These are phyloP conservation scores for Syncephalastrum monosporum DNA, from an alignment of 371 early-diverging fungal genomes.

Conservation along the genomic window DNA sequence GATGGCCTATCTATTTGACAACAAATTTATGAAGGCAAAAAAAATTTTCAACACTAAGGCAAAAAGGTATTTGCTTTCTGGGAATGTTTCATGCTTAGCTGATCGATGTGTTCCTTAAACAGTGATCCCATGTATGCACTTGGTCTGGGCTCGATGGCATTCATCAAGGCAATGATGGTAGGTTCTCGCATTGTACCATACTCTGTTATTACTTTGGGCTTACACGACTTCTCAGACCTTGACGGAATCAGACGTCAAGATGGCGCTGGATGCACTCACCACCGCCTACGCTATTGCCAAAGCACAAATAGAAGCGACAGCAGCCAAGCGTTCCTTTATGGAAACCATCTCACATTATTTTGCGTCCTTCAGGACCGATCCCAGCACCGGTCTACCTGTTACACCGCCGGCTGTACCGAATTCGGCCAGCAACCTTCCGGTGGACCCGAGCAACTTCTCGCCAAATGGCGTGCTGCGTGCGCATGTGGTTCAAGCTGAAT, in stretches of 20 bases:
- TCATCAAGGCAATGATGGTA: conserved; percentile 29
- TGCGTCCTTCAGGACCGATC: conserved; percentile 11
- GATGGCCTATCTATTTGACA: conserved; percentile 42
- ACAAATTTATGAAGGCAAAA: conserved; percentile 47
- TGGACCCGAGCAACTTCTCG: conserved; percentile 20
- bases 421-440: background rate
- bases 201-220: too few species aligned
- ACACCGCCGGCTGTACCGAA: conserved; percentile 13
- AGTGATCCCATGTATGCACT: conserved; percentile 39
- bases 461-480: conserved; percentile 56
- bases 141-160: conserved; percentile 30
- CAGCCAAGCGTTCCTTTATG: conserved; percentile 29
- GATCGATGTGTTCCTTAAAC: background rate
- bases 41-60: conserved; percentile 18
- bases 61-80: conserved; percentile 10
- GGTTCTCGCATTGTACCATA: background rate
- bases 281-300: conserved; percentile 39
- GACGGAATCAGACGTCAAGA: conserved; percentile 43
- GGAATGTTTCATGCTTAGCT: background rate
- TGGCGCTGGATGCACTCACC: conserved; percentile 40
- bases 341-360: conserved; percentile 20
- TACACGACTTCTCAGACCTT: conserved; percentile 32
- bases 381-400: conserved; percentile 20
- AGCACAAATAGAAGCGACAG: conserved; percentile 41
- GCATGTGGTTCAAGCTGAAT: conserved; percentile 51